Evolutionary conservation across 495 filamentous ascomycete genomes (phyloP).

Genomic region (Cercophora samala): DNA sequence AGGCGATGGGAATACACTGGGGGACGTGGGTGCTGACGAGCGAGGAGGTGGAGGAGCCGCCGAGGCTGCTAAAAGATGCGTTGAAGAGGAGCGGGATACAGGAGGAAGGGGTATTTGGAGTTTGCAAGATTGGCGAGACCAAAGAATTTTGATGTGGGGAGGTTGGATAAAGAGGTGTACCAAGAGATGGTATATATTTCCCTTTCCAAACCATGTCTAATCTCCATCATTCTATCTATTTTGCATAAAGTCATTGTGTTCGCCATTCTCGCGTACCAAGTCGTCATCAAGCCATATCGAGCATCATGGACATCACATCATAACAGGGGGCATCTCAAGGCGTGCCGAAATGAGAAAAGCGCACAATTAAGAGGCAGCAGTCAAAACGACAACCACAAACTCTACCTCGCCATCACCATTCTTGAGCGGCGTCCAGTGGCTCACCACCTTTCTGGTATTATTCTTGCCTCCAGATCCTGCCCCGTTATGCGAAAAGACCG

Average conservation of each 20-base stretch:
- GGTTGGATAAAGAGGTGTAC: too few relatives aligned
- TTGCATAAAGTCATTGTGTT: neutral
- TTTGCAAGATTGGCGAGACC: slow-evolving; percentile 84
- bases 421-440: slow-evolving; percentile 55
- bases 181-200: too few relatives aligned
- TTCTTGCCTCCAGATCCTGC: slow-evolving; percentile 10
- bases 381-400: slow-evolving; percentile 47
- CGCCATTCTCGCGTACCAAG: neutral
- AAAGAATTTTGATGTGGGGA: slow-evolving; percentile 59
- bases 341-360: neutral
- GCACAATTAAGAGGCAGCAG: neutral
- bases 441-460: slow-evolving; percentile 42
- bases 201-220: too few relatives aligned
- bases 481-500: slow-evolving; percentile 17
- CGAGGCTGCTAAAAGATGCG: slow-evolving; percentile 70
- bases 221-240: too few relatives aligned
- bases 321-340: neutral
- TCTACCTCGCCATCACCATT: slow-evolving; percentile 45
- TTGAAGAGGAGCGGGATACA: slow-evolving; percentile 63
- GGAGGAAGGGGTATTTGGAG: slow-evolving; percentile 81
- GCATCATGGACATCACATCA: neutral
- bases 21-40: slow-evolving; percentile 86
- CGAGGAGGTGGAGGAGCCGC: slow-evolving; percentile 84
- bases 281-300: neutral
- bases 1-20: slow-evolving; percentile 91